These are phyloP conservation scores for Pholiota conissans DNA, from an alignment of 768 basidiomycete species.

Conservation along the genomic window DNA sequence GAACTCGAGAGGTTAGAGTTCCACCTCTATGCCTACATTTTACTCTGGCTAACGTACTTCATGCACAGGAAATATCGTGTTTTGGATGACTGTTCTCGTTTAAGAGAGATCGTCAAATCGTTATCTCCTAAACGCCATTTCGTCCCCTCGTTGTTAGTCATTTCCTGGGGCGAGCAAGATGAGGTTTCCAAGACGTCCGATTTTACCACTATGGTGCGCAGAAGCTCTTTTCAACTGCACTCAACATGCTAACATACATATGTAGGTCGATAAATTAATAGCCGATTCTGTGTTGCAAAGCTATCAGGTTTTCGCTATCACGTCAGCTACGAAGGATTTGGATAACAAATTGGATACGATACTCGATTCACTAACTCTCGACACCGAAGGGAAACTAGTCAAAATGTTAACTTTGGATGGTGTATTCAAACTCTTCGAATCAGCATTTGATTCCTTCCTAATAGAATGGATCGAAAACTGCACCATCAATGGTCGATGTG, in stretches of 20 bases:
- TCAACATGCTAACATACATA: neutral
- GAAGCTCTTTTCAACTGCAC: neutral
- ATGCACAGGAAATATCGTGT: conserved; percentile 61
- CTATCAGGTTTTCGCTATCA: conserved; percentile 48
- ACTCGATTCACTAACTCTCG: conserved; percentile 45
- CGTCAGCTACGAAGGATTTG: conserved; percentile 51
- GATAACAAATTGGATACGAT: conserved; percentile 53
- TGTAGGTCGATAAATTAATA: conserved; percentile 50
- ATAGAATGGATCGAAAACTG: conserved; percentile 49
- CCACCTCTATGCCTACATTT: neutral
- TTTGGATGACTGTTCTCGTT: conserved; percentile 70
- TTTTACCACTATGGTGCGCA: conserved; percentile 58
- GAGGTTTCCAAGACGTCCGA: conserved; percentile 42
- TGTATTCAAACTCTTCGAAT: conserved; percentile 42
- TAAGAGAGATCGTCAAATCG: conserved; percentile 60
- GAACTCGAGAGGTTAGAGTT: conserved; percentile 61
- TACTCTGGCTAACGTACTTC: conserved; percentile 1
- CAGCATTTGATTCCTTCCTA: conserved; percentile 37
- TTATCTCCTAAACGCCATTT: conserved; percentile 60
- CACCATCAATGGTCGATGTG: conserved; percentile 44
- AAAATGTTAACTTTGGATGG: conserved; percentile 29
- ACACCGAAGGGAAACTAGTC: conserved; percentile 59
- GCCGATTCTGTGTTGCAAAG: conserved; percentile 39
- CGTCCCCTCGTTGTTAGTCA: conserved; percentile 57
- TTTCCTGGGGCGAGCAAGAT: conserved; percentile 58